Evolutionary conservation across 371 early-diverging fungal species (phyloP).

Genomic region (Sporodiniella umbellata): DNA sequence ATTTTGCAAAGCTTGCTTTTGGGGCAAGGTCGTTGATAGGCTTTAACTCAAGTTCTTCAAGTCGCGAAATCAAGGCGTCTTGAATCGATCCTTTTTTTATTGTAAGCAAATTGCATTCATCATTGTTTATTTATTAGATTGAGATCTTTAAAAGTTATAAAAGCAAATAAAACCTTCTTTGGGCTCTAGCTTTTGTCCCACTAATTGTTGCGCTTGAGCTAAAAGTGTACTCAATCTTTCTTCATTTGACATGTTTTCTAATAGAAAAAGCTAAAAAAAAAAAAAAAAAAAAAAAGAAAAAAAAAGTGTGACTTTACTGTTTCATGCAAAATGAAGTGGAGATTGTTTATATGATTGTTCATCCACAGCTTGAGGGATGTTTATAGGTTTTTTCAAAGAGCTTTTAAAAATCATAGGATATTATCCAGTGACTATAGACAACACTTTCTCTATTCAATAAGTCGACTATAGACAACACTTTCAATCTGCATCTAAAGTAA

Average conservation of each 20-base stretch:
- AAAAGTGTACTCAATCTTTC: slow-evolving; percentile 9
- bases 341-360: no score
- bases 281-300: not conserved
- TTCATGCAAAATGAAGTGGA: no score
- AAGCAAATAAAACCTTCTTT: slow-evolving; percentile 16
- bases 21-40: slow-evolving; percentile 9
- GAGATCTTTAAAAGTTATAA: no score
- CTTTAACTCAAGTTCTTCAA: slow-evolving; percentile 9
- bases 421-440: no score
- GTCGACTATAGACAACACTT: no score
- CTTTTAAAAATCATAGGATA: no score
- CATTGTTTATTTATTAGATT: no score
- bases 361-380: no score
- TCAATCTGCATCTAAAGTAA: no score
- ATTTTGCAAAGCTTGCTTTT: slow-evolving; percentile 21
- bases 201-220: slow-evolving; percentile 9
- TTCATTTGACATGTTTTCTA: slow-evolving; percentile 15
- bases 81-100: slow-evolving; percentile 17
- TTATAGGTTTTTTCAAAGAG: no score
- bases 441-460: no score
- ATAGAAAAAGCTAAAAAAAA: slow-evolving; percentile 2
- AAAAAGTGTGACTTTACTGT: not conserved
- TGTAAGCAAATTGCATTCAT: not conserved
- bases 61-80: slow-evolving; percentile 10
- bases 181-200: slow-evolving; percentile 21